Base-by-base conservation (phyloP, 192 early-diverging fungal species). In the Coemansia sp. region DNA sequence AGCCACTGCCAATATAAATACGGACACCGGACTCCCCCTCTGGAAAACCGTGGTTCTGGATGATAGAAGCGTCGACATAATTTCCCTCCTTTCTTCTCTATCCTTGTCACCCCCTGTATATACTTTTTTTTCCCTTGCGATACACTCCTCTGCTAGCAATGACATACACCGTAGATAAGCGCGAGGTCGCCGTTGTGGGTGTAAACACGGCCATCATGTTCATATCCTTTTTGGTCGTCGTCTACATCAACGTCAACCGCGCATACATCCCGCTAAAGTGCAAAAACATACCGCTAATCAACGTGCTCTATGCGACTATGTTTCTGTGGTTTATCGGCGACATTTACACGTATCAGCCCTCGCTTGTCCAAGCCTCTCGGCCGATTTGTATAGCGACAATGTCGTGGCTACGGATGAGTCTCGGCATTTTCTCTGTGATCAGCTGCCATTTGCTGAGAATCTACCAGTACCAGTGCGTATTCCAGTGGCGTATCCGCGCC, bases 261-360 rank as follows among this genome's bases (percentile, higher is more conserved):
- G 7, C 65, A 3, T 79, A 79, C 53, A 59, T 69, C 18, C 77
- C 77, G 28, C 43, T 79, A 9, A 73, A 70, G 21, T 73, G 77
- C 65, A 79, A 79, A 69, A 79, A 79, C 38, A 79, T 74, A 21
- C 77, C 68, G 1, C 60, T 79, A 23, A 53, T 79, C 16, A 74
- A 79, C 52, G 41, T 41, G 12, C 55, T 74, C 12, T 79, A 63
- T 28, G 18, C 36, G 21, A 23, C 68, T 0, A 74, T 70, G 65
- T 43, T 74, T 7, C 6, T 68, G 6, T 79, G 77, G 77, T 79
- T 60, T 41, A 31, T 79, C 4, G 77, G 77, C 61, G 77, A 79
- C 62, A 73, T 79, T 10, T 79, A 53, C 55, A 66, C 65, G 33
- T 70, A 79, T 58, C 71, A 70, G 50, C 77, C 77, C 1, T 61